A percentile compares a stretch with the other conserved stretches of the same genome.
phyloP scores from a whole-genome alignment of 768 basidiomycete genomes.

The Mycena latifolia region DNA sequence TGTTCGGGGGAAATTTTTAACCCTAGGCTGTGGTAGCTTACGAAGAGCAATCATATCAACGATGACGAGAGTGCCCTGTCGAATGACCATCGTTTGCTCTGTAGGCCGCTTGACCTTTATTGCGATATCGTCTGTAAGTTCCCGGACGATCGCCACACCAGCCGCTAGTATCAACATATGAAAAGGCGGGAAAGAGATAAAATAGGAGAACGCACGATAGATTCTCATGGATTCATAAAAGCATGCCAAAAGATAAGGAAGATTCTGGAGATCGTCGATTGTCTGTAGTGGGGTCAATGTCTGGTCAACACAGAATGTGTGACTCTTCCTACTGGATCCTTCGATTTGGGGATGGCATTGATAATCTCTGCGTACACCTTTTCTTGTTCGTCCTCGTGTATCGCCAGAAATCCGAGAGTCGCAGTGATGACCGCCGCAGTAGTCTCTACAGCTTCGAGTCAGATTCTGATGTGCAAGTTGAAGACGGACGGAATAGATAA shows the following conservation, averaged over 20 bases:
- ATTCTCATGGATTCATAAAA: slow-evolving; percentile 19
- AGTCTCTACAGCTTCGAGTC: slow-evolving; percentile 4
- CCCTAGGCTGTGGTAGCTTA: background rate
- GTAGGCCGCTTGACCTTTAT: background rate
- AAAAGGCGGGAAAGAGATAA: too few relatives aligned
- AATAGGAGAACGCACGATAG: slow-evolving; percentile 1
- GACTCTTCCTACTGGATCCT: background rate
- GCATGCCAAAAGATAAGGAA: slow-evolving; percentile 15
- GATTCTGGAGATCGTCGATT: slow-evolving; percentile 2
- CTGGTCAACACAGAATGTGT: background rate
- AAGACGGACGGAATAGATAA: background rate
- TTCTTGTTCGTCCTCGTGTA: slow-evolving; percentile 13
- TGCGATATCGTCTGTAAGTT: slow-evolving; percentile 9
- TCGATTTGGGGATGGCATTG: background rate
- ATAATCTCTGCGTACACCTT: slow-evolving; percentile 5
- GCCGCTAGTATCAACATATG: background rate
- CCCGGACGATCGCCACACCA: slow-evolving; percentile 8
- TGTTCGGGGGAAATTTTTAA: background rate
- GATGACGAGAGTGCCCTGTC: background rate
- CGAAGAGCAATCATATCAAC: slow-evolving; percentile 21
- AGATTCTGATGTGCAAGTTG: background rate
- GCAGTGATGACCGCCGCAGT: slow-evolving; percentile 9
- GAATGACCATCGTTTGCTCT: background rate
- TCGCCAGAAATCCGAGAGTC: slow-evolving; percentile 12
- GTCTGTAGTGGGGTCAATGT: slow-evolving; percentile 5